Base-by-base conservation (phyloP, 2,329 filamentous ascomycete species). In the Stachybotrys elegans region DNA sequence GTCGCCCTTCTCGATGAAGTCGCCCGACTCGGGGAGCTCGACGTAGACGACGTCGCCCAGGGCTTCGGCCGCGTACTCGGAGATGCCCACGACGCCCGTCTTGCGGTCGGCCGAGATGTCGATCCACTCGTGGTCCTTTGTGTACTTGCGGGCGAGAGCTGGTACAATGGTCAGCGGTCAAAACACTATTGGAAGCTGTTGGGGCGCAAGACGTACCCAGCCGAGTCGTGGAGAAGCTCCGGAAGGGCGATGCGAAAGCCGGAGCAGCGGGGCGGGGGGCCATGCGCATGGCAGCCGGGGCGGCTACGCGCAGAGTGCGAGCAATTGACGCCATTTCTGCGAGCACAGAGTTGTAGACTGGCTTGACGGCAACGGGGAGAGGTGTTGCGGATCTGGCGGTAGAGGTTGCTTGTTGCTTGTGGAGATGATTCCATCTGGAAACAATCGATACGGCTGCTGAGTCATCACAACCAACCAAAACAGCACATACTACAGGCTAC, bases 71-170 rank as follows among this genome's bases (percentile, higher is more conserved):
- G 93, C 93, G 75, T 95, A 97, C 56, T 84, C 76, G 45, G 89
- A 93, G 66, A 98, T 95, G 48, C 93, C 93, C 55, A 84, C 74
- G 42, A 78, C 80, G 74, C 88, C 91, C 40, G 84, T 85, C 68
- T 87, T 92, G 65, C 85, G 83, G 69, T 94, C 87, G 42, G 81
- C 81, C 45, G 83, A 84, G 48, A 95, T 73, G 69, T 96, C 90
- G 65, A 98, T 83, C 93, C 93, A 98, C 75, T 98, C 93, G 76
- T 98, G 93, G 63, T 96, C 92, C 66, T 91, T 86, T 53, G 93
- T 96, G 76, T 95, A 98, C 66, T 84, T 88, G 72, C 93, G 92
- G 52, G 79, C 72, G 44, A 75, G 71, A 58, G 70, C 83, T 87
- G 51, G 6, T 13, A 35, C 46, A 21, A 41, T 14, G 23, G 9